These are phyloP conservation scores for Pythium myriotylum DNA, from an alignment of 352 stramenopile species.

Conservation along the genomic window DNA sequence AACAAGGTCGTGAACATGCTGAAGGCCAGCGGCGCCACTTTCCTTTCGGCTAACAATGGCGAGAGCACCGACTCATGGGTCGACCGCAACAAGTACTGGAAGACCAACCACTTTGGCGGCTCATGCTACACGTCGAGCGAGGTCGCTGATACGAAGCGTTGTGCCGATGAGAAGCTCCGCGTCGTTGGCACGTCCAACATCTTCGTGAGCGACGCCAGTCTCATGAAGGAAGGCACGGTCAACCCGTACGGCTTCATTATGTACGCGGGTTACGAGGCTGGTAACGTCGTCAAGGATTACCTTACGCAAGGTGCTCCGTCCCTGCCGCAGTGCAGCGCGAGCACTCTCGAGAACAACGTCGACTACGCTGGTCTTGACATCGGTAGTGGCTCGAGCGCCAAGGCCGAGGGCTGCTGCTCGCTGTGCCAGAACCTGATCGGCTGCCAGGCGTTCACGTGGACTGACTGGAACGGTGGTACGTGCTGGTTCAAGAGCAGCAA, in stretches of 20 bases:
- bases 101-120: conserved; percentile 67
- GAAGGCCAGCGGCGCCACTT: conserved; percentile 45
- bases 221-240: conserved; percentile 65
- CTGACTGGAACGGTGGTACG: conserved; percentile 17
- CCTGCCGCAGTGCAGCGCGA: conserved; percentile 5
- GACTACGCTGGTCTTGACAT: conserved; percentile 36
- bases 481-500: conserved; percentile 29
- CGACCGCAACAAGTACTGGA: conserved; percentile 27
- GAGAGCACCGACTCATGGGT: conserved; percentile 37
- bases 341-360: conserved; percentile 24
- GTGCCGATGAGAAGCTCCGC: conserved; percentile 57
- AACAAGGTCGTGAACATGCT: conserved; percentile 33
- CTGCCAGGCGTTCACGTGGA: conserved; percentile 28
- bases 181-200: conserved; percentile 70
- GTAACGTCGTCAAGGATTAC: conserved; percentile 36
- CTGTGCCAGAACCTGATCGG: conserved; percentile 26
- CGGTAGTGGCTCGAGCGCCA: background rate
- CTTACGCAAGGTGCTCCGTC: conserved; percentile 16
- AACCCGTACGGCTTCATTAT: conserved; percentile 81
- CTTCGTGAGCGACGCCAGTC: conserved; percentile 58
- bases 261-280: conserved; percentile 63
- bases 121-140: conserved; percentile 69
- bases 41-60: conserved; percentile 49
- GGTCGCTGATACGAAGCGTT: conserved; percentile 42
- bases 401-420: conserved; percentile 17